Evolutionary conservation across 768 basidiomycete species (phyloP), one percentile per base, ranked within the genome.

Genomic region (Tricholoma hemisulphureum): DNA sequence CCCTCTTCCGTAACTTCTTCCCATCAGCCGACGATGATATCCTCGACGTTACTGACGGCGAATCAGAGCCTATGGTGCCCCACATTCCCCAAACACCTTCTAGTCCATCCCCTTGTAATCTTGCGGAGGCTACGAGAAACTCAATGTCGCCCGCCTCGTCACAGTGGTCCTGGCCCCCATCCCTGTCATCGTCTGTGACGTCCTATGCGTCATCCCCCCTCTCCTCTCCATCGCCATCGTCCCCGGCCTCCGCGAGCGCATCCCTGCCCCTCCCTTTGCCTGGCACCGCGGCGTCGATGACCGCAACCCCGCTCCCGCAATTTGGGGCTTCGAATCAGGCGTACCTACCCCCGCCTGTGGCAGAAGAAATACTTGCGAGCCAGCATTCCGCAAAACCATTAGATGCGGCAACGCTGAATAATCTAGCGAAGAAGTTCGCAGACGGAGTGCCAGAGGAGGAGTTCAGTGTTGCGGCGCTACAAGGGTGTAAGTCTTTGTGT

Each of bases 1-100:
- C 84, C 20, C 79, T 94, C 39, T 94, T 93, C 84, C 83, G 88
- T 59, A 93, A 93, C 73, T 94, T 94, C 75, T 94, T 93, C 86
- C 92, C 92, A 0, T 89, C 83, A 14, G 77, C 83, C 9, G 88
- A 89, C 51, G 77, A 75, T 48, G 80, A 83, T 26, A 51, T 56
- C 20, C 37, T 56, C 23, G 68, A 66, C 20, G 57, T 60, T 18
- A 11, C 24, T 13, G 45, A 49, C 26, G 23, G 26, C 26, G 46
- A 49, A n/a, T 28, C 26, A 29, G 75, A 76, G 43, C 73, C 75
- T n/a, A 67, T 74, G 39, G 62, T 64, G n/a, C 60, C 64, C 6
- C 62, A 28, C 4, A 13, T 34, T 8, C 32, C 32, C 32, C 46
- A 28, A n/a, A 14, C 26, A n/a, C 45, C 64, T 18, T 51, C 56